These are phyloP conservation scores for Xylaria intraflava DNA, from an alignment of 495 filamentous ascomycete species.

Conservation along the genomic window DNA sequence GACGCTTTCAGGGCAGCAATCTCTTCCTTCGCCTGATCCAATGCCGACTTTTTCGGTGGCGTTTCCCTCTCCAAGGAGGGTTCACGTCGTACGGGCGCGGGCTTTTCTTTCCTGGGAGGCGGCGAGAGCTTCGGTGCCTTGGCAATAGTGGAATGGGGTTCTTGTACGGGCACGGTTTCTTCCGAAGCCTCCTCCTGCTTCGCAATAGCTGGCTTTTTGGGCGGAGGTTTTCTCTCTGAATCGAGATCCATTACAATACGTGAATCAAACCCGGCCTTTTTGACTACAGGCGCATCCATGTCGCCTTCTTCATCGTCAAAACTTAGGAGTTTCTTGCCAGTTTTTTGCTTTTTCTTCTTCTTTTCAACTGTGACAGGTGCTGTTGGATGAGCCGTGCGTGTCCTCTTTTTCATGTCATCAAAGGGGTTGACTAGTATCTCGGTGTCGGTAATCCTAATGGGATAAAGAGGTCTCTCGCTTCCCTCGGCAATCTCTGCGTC, in stretches of 20 bases:
- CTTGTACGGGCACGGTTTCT: conserved; percentile 26
- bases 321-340: conserved; percentile 73
- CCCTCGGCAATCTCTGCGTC: conserved; percentile 76
- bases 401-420: conserved; percentile 74
- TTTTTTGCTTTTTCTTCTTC: conserved; percentile 72
- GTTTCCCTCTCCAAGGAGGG: conserved; percentile 45
- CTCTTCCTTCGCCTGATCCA: conserved; percentile 81
- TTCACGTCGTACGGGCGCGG: conserved; percentile 15
- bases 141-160: conserved; percentile 8
- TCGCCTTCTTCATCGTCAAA: conserved; percentile 84
- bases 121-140: conserved; percentile 16
- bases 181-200: conserved; percentile 23
- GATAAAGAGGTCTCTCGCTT: conserved; percentile 81
- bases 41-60: conserved; percentile 51
- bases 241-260: conserved; percentile 63
- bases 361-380: conserved; percentile 44
- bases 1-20: conserved; percentile 87
- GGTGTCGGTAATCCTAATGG: conserved; percentile 66
- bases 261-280: conserved; percentile 89
- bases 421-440: conserved; percentile 89
- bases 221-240: conserved; percentile 26
- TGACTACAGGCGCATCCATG: conserved; percentile 57
- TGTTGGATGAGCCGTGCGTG: conserved; percentile 39
- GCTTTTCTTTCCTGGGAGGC: conserved; percentile 19
- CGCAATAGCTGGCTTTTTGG: conserved; percentile 20